Evolutionary conservation across 352 stramenopile genomes (phyloP).

Genomic region (Lagenidium sp.): DNA sequence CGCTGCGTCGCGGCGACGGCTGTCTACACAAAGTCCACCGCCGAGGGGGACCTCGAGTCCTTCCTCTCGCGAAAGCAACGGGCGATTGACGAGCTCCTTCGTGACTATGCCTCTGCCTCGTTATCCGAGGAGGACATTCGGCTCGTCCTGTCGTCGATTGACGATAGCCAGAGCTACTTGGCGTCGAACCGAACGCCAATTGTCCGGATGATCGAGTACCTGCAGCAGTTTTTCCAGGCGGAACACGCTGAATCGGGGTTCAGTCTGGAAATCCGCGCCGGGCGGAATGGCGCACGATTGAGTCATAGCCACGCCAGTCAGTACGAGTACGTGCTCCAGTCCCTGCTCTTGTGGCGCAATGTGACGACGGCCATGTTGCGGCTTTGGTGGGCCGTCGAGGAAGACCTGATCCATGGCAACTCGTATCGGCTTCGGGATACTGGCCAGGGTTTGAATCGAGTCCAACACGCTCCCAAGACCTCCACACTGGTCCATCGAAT

Average conservation of each 20-base stretch:
- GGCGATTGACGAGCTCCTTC: slow-evolving; percentile 19
- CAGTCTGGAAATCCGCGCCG: slow-evolving; percentile 46
- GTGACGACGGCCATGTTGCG: slow-evolving; percentile 51
- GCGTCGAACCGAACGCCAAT: slow-evolving; percentile 49
- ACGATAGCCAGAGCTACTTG: slow-evolving; percentile 53
- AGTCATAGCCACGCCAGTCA: slow-evolving; percentile 48
- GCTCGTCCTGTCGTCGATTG: slow-evolving; percentile 35
- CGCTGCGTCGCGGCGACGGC: slow-evolving; percentile 56
- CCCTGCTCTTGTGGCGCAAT: slow-evolving; percentile 49
- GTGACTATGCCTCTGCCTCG: slow-evolving; percentile 33
- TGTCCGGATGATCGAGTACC: slow-evolving; percentile 48
- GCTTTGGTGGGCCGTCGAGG: slow-evolving; percentile 55
- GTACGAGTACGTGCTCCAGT: slow-evolving; percentile 63
- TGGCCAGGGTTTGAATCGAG: slow-evolving; percentile 54
- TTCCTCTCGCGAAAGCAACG: slow-evolving; percentile 14
- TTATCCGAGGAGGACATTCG: slow-evolving; percentile 46
- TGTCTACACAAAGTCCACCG: slow-evolving; percentile 13
- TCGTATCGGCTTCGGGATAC: slow-evolving; percentile 57
- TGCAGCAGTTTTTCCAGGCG: slow-evolving; percentile 46
- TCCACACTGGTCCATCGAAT: slow-evolving; percentile 43
- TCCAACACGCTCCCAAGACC: slow-evolving; percentile 52
- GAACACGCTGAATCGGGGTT: slow-evolving; percentile 30
- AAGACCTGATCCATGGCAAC: slow-evolving; percentile 40
- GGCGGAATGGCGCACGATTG: slow-evolving; percentile 47
- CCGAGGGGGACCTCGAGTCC: slow-evolving; percentile 20